A percentile compares a stretch with the other conserved stretches of the same genome.
These are phyloP conservation scores for Erythrophleum ivorense DNA, from an alignment of 331 rosid species.

Conservation along the genomic window DNA sequence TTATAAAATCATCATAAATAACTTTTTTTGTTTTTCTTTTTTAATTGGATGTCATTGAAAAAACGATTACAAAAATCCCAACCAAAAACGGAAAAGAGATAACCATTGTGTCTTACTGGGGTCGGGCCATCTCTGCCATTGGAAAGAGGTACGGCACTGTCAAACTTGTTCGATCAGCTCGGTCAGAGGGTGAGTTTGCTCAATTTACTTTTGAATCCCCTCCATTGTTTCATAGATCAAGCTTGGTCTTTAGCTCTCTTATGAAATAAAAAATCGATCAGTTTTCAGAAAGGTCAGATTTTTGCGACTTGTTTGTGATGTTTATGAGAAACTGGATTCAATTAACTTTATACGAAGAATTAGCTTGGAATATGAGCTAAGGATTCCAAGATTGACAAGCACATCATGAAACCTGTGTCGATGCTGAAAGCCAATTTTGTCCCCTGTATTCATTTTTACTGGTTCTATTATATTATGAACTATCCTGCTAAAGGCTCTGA, in stretches of 20 bases:
- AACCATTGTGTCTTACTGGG: too few relatives aligned
- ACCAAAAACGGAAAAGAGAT: too few relatives aligned
- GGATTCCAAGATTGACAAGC: background rate
- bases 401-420: background rate
- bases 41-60: too few relatives aligned
- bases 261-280: background rate
- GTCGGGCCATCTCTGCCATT: too few relatives aligned
- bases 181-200: constrained; percentile 16
- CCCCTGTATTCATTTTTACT: too few relatives aligned
- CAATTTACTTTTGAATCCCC: constrained; percentile 6
- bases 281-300: background rate
- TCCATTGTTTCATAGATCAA: background rate
- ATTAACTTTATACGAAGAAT: background rate
- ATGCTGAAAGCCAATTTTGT: background rate
- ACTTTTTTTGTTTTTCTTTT: too few relatives aligned
- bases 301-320: background rate
- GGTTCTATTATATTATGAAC: background rate
- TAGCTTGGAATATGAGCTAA: background rate
- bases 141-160: background rate
- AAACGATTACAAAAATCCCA: too few relatives aligned
- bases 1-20: too few relatives aligned
- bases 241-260: background rate
- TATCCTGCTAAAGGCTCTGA: background rate
- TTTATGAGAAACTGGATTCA: constrained; percentile 9
- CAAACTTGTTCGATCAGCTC: constrained; percentile 13